Evolutionary conservation across 306 rosid species (phyloP), one percentile per base, ranked within the genome.

Genomic region (Carpinus viminea): DNA sequence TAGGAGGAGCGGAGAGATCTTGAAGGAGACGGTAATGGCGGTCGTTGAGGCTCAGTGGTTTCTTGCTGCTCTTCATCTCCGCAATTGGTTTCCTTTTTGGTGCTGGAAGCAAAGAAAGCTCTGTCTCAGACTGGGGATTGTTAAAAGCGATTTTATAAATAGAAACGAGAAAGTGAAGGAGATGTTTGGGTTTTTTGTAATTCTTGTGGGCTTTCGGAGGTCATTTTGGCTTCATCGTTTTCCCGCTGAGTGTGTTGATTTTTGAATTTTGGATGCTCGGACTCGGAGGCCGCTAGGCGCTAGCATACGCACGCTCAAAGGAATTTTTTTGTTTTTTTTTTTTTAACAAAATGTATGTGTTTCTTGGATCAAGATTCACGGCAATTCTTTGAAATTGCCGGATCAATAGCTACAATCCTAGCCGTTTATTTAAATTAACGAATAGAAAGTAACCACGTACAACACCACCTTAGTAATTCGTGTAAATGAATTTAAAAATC

Each of bases 21-120:
- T 89, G 97, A 47, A 94, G 98, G 81, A 92, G 77, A 31, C 97
- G 93, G 76, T 91, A 86, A 78, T 95, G 97, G 69, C 90, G 84
- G 16, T 92, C 98, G 88, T 95, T 95, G 61, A 95, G 90, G 61
- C 97, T 92, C 59, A 83, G 69, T 3, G 95, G 89, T 70, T 81
- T 91, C 77, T 81, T 91, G 21, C 55, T 64, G 78, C 79, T 76
- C 43, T 74, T 83, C 74, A 66, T 79, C 81, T 83, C 89, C 62
- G 83, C 96, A 96, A 91, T 94, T 79, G 20, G 4, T 10, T 47
- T 8, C 51, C 51, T 12, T 41, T 41, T 41, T 41, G 6, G 45
- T 48, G 11, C 12, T 48, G 52, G 52, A 48, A 48, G 15, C 52
- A 2, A 12, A 48, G 52, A 38, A 54, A 56, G 10, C 34, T 4